Base-by-base conservation (phyloP, 1,284 basidiomycete species). In the Apiotrichum mycotoxinovorans region DNA sequence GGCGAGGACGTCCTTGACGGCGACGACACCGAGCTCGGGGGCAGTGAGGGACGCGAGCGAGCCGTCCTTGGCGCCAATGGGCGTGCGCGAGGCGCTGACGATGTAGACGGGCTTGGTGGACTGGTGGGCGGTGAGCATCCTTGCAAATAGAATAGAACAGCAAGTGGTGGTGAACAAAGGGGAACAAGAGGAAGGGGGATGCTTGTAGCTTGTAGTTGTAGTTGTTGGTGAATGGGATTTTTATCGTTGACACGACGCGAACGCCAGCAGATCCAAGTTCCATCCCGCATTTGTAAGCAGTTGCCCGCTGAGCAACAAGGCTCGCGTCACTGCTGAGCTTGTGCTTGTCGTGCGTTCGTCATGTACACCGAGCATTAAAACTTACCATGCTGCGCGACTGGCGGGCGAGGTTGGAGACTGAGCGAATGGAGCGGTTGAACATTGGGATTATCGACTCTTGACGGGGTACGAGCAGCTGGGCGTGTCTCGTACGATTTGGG, bases 31-130 rank as follows among this genome's bases (percentile, higher is more conserved):
- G 62, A 99, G 87, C 74, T 98, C 87, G 52, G 91, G 86, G 25
- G 95, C 96, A 22, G 89, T 89, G 73, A 96, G 80, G 52, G 86
- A 81, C 78, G 96, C 93, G 73, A 98, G 84, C 9, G 84, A 75
- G 56, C 96, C 96, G 72, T 94, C 91, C 75, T 98, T 84, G 49
- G 92, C 91, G 54, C 91, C 95, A 65, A 96, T 88, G 48, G 96
- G 94, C 10, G 96, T 98, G 66, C 96, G 87, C 56, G 89, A 87
- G 35, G 93, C 95, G 66, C 90, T 87, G 72, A 98, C 87, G 80
- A 98, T 96, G 81, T 91, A 94, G 68, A 89, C 91, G 85, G 93
- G 85, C 80, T 87, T 84, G 46, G 80, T 58, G 48, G 69, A 68
- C 66, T 66, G 51, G 38, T 42, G 46, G 26, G 46, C n/a, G 20